These are phyloP conservation scores for Adansonia grandidieri DNA, from an alignment of 441 rosid genomes.

Conservation along the genomic window DNA sequence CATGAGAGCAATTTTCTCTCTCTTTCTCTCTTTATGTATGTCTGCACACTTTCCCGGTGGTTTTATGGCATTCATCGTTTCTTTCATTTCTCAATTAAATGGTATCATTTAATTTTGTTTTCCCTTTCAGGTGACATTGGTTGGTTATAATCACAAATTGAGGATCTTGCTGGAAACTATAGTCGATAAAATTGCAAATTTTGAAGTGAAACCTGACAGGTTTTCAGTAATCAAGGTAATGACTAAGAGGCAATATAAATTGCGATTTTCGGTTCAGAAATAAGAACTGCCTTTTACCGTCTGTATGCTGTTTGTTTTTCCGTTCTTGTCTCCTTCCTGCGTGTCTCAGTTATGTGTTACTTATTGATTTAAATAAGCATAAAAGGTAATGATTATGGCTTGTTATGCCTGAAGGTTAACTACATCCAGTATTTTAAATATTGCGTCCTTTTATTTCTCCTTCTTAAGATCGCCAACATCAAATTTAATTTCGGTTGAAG, in stretches of 20 bases:
- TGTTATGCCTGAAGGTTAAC: background rate
- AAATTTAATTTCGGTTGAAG: background rate
- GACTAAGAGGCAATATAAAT: background rate
- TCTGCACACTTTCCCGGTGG: background rate
- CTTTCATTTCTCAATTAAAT: conserved; percentile 19
- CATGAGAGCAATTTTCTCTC: background rate
- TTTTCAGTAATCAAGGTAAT: conserved; percentile 89
- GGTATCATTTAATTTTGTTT: conserved; percentile 22
- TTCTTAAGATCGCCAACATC: background rate
- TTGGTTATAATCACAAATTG: conserved; percentile 86
- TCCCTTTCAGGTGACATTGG: conserved; percentile 58
- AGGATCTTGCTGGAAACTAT: conserved; percentile 73
- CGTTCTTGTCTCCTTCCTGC: background rate
- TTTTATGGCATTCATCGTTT: background rate
- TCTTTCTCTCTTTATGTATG: background rate
- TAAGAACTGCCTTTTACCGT: background rate
- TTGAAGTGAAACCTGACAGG: conserved; percentile 77
- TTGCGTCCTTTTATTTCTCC: background rate
- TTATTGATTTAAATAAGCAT: conserved; percentile 14
- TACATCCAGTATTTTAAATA: background rate
- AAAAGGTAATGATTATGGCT: background rate
- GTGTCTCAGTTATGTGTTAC: conserved; percentile 4
- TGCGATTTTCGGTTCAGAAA: conserved; percentile 5
- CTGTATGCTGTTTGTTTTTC: background rate
- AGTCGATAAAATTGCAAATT: conserved; percentile 65